Percentiles rank a stretch among this genome's conserved stretches.
Conservation (phyloP, 441 rosid species). For the Gossypium gossypioides region DNA sequence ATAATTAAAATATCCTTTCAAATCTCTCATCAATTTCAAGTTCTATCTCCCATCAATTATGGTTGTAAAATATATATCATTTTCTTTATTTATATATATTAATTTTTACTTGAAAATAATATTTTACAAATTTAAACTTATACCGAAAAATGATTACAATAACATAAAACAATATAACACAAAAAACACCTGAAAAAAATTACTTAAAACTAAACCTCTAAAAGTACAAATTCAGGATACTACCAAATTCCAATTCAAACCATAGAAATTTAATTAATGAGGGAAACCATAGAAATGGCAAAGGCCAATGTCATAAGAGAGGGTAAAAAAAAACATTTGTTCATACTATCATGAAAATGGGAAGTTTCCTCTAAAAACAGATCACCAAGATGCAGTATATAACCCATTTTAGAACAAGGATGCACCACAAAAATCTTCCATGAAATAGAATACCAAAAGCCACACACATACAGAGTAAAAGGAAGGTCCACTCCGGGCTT, state of each 20-base stretch:
- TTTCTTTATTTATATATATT: no score
- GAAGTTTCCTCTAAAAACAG: background rate
- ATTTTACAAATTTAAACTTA: no score
- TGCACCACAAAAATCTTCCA: background rate
- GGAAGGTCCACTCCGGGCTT: background rate
- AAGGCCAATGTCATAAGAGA: background rate
- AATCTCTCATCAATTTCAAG: no score
- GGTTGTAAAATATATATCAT: no score
- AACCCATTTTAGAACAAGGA: background rate
- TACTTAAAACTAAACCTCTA: no score
- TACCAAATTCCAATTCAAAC: background rate
- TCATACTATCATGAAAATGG: background rate
- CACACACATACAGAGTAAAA: background rate
- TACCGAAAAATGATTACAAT: background rate
- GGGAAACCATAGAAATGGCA: background rate
- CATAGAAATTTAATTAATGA: background rate
- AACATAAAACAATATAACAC: background rate
- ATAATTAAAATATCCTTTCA: no score
- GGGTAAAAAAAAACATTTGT: background rate
- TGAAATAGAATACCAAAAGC: background rate
- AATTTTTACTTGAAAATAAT: no score
- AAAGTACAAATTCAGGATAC: background rate
- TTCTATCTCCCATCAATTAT: no score
- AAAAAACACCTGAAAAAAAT: no score
- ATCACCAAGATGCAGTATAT: background rate